Evolutionary conservation across 2,329 filamentous ascomycete species (phyloP), one percentile per base, ranked within the genome.

Genomic region (Fusarium sp.): DNA sequence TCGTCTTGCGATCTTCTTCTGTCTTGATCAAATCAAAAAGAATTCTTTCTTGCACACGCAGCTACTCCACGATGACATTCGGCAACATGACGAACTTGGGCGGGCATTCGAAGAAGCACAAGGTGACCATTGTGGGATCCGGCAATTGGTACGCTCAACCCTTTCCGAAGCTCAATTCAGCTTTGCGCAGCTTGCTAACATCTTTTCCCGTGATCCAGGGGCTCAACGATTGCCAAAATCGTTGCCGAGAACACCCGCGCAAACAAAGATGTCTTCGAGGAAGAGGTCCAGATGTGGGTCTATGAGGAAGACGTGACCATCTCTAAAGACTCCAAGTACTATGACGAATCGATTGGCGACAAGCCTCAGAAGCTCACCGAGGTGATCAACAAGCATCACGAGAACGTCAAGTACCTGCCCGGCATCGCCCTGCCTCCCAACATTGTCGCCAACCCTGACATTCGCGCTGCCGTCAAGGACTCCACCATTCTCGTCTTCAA

Each of bases 351-450:
- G 68, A 87, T 89, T 41, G 89, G 89, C 80, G 88, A 90, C 73
- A 87, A 91, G 73, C 90, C 93, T 4, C 94, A 97, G 83, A 98
- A 98, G 86, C 92, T 99, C 83, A 98, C 97, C 9, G 84, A 91
- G 61, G 85, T 99, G 78, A 98, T 99, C 90, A 99, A 99, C 87
- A 90, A 88, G 52, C 86, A 93, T 80, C 95, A 98, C 86, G 97
- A 99, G 87, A 99, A 99, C 84, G 89, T 98, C 86, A 99, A 98
- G 85, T 99, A 99, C 86, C 93, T 99, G 11, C 95, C 96, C n/a
- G 91, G 91, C 78, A 94, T 99, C 81, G 86, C 89, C 35, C 90
- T 99, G 2, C 97, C 97, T 5, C 80, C 87, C 71, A 99, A 99
- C 83, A 86, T 98, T 67, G 84, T 95, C 77, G 95, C 95, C 77